Base-by-base conservation (phyloP, 2,329 filamentous ascomycete species). In the Beauveria pseudobassiana region DNA sequence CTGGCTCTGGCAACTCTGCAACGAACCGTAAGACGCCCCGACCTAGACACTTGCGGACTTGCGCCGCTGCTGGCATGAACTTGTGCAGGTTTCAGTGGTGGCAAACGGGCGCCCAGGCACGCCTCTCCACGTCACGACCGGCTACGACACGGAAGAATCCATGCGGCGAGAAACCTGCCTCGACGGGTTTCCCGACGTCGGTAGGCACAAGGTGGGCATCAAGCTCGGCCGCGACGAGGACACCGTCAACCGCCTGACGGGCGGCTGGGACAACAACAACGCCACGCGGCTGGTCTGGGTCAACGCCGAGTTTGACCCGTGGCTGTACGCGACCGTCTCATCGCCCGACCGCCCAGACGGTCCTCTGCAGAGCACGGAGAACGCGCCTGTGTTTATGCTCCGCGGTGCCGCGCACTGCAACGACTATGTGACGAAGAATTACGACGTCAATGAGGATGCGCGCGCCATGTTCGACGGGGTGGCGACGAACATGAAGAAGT, bases 401-500 rank as follows among this genome's bases (percentile, higher is more conserved):
- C 70, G 73, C 7, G 49, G 54, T 2, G 81, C 80, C 1, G 70
- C 81, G 9, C 78, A 87, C 67, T 93, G 89, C 75, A 76, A 78
- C 4, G 76, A 82, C 6, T 82, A 84, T 0, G 91, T 89, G 77
- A 85, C 86, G 72, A 82, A 89, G 67, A 83, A 80, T 0, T 71
- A 74, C 0, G 81, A 81, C 0, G 79, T 88, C 0, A 77, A 90
- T 50, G 74, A 73, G 2, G 73, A 82, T 1, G 78, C 89, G 9
- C 76, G 74, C n/a, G 76, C 84, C n/a, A 77, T 82, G 1, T 87
- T 90, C 69, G 72, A 73, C 52, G 72, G 79, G 62, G 76, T 87
- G 65, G 75, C 80, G 10, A 72, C 75, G 50, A 85, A 87, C 69
- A 87, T 89, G 14, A 74, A 80, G 64, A 78, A 76, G 59, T 90